Conservation (phyloP, 306 rosid genomes). For the Gastrolobium bilobum region DNA sequence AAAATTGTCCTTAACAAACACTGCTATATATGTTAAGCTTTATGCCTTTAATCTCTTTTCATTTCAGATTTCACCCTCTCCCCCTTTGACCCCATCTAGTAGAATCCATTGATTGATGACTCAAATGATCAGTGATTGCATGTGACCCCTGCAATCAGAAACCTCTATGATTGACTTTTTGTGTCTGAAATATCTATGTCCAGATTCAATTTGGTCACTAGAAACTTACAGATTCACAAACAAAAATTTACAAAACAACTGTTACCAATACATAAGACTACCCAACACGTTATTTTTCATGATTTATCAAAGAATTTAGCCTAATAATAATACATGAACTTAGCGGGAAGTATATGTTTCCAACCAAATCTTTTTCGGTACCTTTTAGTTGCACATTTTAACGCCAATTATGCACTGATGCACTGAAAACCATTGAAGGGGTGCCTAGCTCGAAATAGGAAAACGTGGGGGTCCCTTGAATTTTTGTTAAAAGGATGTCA, state of each 20-base stretch:
- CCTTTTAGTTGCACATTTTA: neutral
- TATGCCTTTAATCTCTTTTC: neutral
- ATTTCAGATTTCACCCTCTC: neutral
- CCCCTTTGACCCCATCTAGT: neutral
- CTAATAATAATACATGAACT: neutral
- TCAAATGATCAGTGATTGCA: constrained; percentile 6
- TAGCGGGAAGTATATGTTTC: neutral
- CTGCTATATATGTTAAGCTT: neutral
- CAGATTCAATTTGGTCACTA: neutral
- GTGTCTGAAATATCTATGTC: constrained; percentile 22
- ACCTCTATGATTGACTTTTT: constrained; percentile 31
- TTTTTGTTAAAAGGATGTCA: neutral
- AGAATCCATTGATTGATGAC: neutral
- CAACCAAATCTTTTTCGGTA: neutral
- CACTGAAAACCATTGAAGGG: neutral
- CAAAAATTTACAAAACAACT: neutral
- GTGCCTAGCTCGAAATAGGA: constrained; percentile 1
- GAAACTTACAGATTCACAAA: neutral
- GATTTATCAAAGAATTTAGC: neutral
- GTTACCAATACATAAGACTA: neutral
- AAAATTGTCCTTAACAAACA: neutral
- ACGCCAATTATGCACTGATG: constrained; percentile 36
- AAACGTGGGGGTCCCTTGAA: constrained; percentile 11
- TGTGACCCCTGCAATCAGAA: constrained; percentile 45
- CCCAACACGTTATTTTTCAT: constrained; percentile 12